Evolutionary conservation across 768 basidiomycete genomes (phyloP).

Genomic region (Cytidiella melzeri): DNA sequence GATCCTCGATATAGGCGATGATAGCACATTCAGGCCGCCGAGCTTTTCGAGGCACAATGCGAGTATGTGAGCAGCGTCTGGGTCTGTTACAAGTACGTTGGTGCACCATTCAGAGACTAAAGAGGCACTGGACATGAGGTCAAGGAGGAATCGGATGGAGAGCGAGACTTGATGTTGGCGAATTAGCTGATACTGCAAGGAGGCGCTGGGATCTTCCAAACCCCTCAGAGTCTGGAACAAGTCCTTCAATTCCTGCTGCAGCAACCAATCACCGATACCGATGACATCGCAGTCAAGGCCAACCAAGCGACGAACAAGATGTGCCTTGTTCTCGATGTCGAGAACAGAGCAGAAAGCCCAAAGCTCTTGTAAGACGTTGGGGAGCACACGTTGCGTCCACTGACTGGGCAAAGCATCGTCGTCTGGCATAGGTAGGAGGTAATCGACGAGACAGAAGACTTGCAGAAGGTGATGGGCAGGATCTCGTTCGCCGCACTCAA

Average conservation of each 20-base stretch:
- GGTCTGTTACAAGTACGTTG: constrained; percentile 33
- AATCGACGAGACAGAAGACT: constrained; percentile 50
- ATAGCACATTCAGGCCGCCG: constrained; percentile 43
- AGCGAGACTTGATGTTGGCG: constrained; percentile 44
- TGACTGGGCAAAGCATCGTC: constrained; percentile 27
- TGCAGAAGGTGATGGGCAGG: constrained; percentile 53
- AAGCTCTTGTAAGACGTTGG: constrained; percentile 50
- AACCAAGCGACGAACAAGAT: constrained; percentile 48
- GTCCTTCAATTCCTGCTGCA: constrained; percentile 57
- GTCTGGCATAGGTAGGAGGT: constrained; percentile 40
- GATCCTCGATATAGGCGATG: constrained; percentile 39
- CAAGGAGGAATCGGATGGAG: constrained; percentile 42
- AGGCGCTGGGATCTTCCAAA: constrained; percentile 25
- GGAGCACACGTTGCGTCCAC: constrained; percentile 53
- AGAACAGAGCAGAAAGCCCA: constrained; percentile 49
- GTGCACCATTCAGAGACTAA: constrained; percentile 38
- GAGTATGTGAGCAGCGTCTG: constrained; percentile 39
- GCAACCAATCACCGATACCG: constrained; percentile 64
- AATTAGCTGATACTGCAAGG: constrained; percentile 32
- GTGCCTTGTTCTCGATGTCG: constrained; percentile 47
- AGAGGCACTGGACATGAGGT: constrained; percentile 37
- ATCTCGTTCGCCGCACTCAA: constrained; percentile 37
- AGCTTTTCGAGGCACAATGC: constrained; percentile 37
- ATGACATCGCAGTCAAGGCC: constrained; percentile 49
- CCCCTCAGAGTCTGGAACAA: constrained; percentile 34